Percentiles rank a stretch among this genome's conserved stretches.
Conservation (phyloP, 129 eudicot genomes). For the Deinandra increscens region DNA sequence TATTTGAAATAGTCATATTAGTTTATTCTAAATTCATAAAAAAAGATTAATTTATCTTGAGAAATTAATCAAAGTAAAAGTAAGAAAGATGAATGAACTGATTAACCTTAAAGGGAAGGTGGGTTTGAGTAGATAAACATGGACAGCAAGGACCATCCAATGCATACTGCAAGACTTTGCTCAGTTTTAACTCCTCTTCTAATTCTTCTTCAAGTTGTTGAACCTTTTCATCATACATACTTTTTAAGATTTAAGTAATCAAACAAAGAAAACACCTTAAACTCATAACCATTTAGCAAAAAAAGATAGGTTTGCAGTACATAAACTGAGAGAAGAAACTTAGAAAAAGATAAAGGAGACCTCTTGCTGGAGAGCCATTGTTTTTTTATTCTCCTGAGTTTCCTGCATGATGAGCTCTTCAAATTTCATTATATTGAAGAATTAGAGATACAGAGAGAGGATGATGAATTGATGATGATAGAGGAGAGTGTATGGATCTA, state of each 20-base stretch:
- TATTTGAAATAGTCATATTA: neutral
- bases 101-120: constrained; percentile 67
- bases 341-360: constrained; percentile 27
- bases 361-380: constrained; percentile 60
- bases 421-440: constrained; percentile 59
- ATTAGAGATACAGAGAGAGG: constrained; percentile 5
- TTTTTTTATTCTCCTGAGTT: constrained; percentile 51
- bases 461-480: constrained; percentile 1
- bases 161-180: constrained; percentile 58
- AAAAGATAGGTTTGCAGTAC: too few species aligned
- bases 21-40: neutral
- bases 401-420: constrained; percentile 86
- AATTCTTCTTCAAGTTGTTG: constrained; percentile 62
- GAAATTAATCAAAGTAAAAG: neutral
- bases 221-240: constrained; percentile 47
- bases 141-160: constrained; percentile 63
- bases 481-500: constrained; percentile 24
- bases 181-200: constrained; percentile 66
- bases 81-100: neutral
- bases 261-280: too few species aligned
- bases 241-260: too few species aligned
- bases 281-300: too few species aligned
- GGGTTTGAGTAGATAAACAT: constrained; percentile 41
- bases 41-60: neutral
- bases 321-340: too few species aligned